A percentile compares a stretch with the other conserved stretches of the same genome.
phyloP scores from a whole-genome alignment of 1,284 basidiomycete genomes.

The Trametes hirsuta region DNA sequence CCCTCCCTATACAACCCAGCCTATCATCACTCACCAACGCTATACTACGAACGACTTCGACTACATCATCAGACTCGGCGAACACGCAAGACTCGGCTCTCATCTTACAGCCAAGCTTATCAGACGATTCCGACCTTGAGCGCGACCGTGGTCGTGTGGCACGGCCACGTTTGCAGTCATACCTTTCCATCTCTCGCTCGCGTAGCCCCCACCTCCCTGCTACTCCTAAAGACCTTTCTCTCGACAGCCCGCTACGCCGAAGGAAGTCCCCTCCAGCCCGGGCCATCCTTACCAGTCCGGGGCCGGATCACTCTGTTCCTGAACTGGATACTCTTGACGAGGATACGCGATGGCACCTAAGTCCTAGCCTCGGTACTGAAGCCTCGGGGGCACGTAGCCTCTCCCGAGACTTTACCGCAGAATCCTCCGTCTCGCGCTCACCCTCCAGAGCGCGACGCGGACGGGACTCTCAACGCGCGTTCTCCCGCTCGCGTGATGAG shows the following conservation, averaged over 20 bases:
- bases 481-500: conserved; percentile 22
- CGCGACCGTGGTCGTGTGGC: conserved; percentile 21
- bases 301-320: conserved; percentile 8
- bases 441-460: conserved; percentile 10
- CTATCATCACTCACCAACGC: conserved; percentile 29
- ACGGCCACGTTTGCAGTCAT: conserved; percentile 13
- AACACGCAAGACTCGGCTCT: conserved; percentile 36
- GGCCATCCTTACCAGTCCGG: conserved; percentile 12
- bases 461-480: conserved; percentile 11
- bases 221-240: conserved; percentile 25
- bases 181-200: conserved; percentile 29
- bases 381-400: conserved; percentile 7
- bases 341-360: conserved; percentile 16
- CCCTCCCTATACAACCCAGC: conserved; percentile 25
- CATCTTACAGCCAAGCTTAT: conserved; percentile 32
- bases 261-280: conserved; percentile 20
- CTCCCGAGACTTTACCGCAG: neutral
- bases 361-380: conserved; percentile 6
- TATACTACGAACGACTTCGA: conserved; percentile 32
- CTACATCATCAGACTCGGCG: conserved; percentile 30
- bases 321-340: conserved; percentile 23
- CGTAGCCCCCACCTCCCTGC: conserved; percentile 29
- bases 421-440: conserved; percentile 10
- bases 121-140: conserved; percentile 21
- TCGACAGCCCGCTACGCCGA: conserved; percentile 18